These are phyloP conservation scores for Phytophthora litchii DNA, from an alignment of 352 stramenopile species.

Conservation along the genomic window DNA sequence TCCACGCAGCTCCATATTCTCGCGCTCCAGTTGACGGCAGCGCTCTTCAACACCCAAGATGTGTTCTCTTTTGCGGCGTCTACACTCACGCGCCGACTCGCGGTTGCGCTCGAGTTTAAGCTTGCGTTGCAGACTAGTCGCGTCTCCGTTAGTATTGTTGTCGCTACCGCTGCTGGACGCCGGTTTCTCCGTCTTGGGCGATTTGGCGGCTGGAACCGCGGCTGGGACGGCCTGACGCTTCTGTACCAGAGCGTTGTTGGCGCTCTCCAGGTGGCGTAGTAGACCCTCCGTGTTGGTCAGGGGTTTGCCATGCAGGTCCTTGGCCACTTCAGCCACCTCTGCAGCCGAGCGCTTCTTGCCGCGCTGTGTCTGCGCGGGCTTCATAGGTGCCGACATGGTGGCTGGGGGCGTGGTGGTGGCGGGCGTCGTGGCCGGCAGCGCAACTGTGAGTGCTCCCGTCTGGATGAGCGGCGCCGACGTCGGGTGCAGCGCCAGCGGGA, in stretches of 20 bases:
- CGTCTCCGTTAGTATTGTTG: conserved; percentile 31
- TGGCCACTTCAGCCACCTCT: conserved; percentile 48
- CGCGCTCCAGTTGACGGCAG: conserved; percentile 83
- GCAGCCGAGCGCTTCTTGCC: conserved; percentile 60
- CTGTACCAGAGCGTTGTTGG: conserved; percentile 70
- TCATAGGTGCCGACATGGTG: conserved; percentile 33
- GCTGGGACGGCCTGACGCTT: conserved; percentile 50
- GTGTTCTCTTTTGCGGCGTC: conserved; percentile 88
- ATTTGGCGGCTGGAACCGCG: conserved; percentile 24
- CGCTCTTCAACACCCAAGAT: conserved; percentile 82
- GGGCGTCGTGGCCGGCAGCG: conserved; percentile 27
- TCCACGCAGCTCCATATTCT: conserved; percentile 92
- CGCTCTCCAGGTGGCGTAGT: conserved; percentile 73
- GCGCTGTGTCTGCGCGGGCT: conserved; percentile 32
- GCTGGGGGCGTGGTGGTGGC: conserved; percentile 16
- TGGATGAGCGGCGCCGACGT: conserved; percentile 34
- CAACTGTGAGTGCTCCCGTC: conserved; percentile 27
- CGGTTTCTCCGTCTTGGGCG: conserved; percentile 61
- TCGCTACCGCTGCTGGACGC: conserved; percentile 61
- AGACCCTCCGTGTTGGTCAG: conserved; percentile 66
- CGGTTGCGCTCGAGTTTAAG: conserved; percentile 93
- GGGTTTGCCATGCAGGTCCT: conserved; percentile 35
- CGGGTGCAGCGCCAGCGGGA: conserved; percentile 44
- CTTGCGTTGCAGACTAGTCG: conserved; percentile 68
- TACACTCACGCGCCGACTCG: conserved; percentile 90